Conservation (phyloP, 371 early-diverging fungal genomes). For the Rhizopus delemar region DNA sequence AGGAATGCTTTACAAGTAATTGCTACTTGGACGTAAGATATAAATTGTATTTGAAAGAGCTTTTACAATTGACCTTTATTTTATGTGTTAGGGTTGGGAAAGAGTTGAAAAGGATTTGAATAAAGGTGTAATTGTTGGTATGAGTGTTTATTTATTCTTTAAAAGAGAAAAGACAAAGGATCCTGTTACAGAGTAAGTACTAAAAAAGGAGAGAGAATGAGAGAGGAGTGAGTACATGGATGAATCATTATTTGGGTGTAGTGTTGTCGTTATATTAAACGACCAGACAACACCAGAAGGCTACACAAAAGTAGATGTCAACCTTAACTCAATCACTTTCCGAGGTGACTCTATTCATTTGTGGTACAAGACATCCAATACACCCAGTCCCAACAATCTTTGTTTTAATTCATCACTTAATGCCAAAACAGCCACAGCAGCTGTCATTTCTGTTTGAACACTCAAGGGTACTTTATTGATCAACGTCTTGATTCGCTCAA, state of each 20-base stretch:
- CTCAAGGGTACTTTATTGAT: slow-evolving; percentile 61
- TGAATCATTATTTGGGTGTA: slow-evolving; percentile 4
- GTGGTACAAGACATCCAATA: slow-evolving; percentile 45
- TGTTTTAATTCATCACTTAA: slow-evolving; percentile 82
- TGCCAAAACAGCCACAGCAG: slow-evolving; percentile 85
- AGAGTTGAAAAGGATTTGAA: slow-evolving; percentile 37
- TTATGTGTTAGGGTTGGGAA: slow-evolving; percentile 30
- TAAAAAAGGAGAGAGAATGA: not conserved
- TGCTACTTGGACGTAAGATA: slow-evolving; percentile 49
- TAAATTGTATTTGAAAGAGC: too few species aligned
- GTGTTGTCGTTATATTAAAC: slow-evolving; percentile 34
- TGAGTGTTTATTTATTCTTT: slow-evolving; percentile 50
- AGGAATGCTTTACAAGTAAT: slow-evolving; percentile 46
- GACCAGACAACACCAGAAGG: slow-evolving; percentile 45
- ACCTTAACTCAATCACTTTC: slow-evolving; percentile 35
- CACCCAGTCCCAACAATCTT: slow-evolving; percentile 61
- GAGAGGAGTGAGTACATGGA: not conserved
- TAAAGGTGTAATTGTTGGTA: slow-evolving; percentile 44
- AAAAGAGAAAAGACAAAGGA: slow-evolving; percentile 21
- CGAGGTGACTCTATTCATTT: slow-evolving; percentile 42
- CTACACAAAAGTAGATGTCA: slow-evolving; percentile 36
- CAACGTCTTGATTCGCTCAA: slow-evolving; percentile 72
- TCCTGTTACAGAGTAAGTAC: slow-evolving; percentile 42
- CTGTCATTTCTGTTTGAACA: slow-evolving; percentile 86
- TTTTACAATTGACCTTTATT: too few species aligned